Evolutionary conservation across 768 basidiomycete species (phyloP), one percentile per base, ranked within the genome.

Genomic region (Gyrodon lividus): DNA sequence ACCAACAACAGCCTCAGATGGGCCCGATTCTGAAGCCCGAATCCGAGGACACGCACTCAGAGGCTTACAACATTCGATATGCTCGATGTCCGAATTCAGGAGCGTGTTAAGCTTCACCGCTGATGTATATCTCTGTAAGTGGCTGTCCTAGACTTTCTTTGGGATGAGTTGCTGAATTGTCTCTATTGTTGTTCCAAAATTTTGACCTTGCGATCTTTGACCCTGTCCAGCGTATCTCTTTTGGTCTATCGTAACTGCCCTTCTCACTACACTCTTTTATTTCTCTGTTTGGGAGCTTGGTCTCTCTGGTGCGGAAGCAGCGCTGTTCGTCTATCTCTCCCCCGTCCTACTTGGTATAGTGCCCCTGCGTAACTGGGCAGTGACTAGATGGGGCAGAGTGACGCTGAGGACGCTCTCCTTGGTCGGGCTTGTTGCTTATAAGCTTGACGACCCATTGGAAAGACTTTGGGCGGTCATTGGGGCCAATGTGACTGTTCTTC

Each of bases 231-330:
- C 87, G 4, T 91, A 84, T 62, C 72, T 87, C 16, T 90, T 86
- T 67, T 92, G 89, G 88, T 88, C 91, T 1, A 77, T 89, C 43
- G 83, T 89, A 65, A 94, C 92, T 1, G 78, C 83, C 3, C 80
- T 93, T 17, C 79, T 86, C 6, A 84, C 87, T 1, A 83, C 88
- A 4, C 74, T 95, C 4, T 95, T 95, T 73, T 95, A 94, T 70
- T 95, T 92, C 72, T 92, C 89, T 22, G 83, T 96, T 17, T 94
- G 92, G 92, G 80, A 91, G 63, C 83, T 94, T 16, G 90, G 87
- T 23, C 77, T 95, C 26, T 82, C 88, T 10, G 93, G 93, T 5
- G 81, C 86, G 31, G 93, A 96, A 63, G 74, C 90, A 14, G 80
- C 91, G 0, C 70, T 92, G 3, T 72, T 94, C 8, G 77, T 80